Conservation (phyloP, 2,329 filamentous ascomycete genomes). For the Hypomyces rosellus region DNA sequence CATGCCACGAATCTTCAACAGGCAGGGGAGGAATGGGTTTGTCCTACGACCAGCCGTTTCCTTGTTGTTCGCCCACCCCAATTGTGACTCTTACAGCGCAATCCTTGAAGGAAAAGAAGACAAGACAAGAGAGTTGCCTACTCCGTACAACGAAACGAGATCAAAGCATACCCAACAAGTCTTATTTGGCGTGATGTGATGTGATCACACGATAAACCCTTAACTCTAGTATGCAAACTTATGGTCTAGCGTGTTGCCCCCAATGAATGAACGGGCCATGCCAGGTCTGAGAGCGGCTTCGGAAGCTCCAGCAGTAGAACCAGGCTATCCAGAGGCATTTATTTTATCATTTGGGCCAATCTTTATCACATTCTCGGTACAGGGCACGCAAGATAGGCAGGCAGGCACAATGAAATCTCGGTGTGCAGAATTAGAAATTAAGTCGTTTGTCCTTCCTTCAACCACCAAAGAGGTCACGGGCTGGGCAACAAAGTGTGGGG, state of each 20-base stretch:
- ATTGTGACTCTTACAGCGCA: too few species aligned
- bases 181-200: background rate
- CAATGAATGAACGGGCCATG: conserved; percentile 6
- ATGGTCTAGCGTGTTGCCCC: conserved; percentile 8
- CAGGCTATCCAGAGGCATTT: too few species aligned
- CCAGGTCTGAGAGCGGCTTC: background rate
- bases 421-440: background rate
- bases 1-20: too few species aligned
- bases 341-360: too few species aligned
- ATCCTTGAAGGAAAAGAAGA: too few species aligned
- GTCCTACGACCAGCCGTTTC: too few species aligned
- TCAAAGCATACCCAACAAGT: background rate
- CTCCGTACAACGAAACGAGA: background rate
- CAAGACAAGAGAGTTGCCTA: too few species aligned
- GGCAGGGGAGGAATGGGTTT: too few species aligned
- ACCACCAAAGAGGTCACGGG: conserved; percentile 7
- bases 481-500: conserved; percentile 6
- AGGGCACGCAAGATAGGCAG: too few species aligned
- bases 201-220: conserved; percentile 2
- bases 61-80: too few species aligned
- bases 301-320: background rate
- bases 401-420: background rate
- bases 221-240: background rate
- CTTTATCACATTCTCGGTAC: too few species aligned
- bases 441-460: background rate